Conservation (phyloP, 352 stramenopile species). For the Blastocystis sp. region DNA sequence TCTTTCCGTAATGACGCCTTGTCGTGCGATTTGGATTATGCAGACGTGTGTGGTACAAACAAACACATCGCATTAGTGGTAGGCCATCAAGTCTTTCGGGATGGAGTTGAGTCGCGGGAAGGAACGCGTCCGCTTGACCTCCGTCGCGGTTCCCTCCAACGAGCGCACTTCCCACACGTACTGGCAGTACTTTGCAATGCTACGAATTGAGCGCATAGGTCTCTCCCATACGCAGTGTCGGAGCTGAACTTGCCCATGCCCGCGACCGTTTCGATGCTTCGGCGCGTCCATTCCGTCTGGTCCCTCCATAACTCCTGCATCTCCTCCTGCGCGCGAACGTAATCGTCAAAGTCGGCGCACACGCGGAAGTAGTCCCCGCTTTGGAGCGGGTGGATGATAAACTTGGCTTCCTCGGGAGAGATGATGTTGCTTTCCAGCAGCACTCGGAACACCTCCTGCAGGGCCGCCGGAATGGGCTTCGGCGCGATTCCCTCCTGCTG, state of each 20-base stretch:
- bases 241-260: slow-evolving; percentile 70
- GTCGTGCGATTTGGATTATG: not conserved
- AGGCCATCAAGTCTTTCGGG: slow-evolving; percentile 28
- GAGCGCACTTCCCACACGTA: slow-evolving; percentile 43
- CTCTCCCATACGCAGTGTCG: slow-evolving; percentile 47
- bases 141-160: not conserved
- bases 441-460: slow-evolving; percentile 54
- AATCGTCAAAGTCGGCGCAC: slow-evolving; percentile 62
- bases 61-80: not conserved
- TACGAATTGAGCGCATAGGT: not conserved
- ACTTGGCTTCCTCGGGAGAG: not conserved
- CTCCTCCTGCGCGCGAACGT: slow-evolving; percentile 24
- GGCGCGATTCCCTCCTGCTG: not conserved
- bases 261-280: slow-evolving; percentile 69
- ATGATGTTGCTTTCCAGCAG: not conserved
- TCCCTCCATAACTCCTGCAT: slow-evolving; percentile 68
- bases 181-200: slow-evolving; percentile 40
- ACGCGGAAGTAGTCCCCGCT: slow-evolving; percentile 69
- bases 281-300: slow-evolving; percentile 68
- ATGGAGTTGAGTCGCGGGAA: slow-evolving; percentile 61
- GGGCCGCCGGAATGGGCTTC: not conserved
- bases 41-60: not conserved
- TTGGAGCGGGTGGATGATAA: slow-evolving; percentile 28
- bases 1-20: not conserved
- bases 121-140: slow-evolving; percentile 52